Conservation (phyloP, 805 yeast genomes). For the Torulaspora gathmanii region DNA sequence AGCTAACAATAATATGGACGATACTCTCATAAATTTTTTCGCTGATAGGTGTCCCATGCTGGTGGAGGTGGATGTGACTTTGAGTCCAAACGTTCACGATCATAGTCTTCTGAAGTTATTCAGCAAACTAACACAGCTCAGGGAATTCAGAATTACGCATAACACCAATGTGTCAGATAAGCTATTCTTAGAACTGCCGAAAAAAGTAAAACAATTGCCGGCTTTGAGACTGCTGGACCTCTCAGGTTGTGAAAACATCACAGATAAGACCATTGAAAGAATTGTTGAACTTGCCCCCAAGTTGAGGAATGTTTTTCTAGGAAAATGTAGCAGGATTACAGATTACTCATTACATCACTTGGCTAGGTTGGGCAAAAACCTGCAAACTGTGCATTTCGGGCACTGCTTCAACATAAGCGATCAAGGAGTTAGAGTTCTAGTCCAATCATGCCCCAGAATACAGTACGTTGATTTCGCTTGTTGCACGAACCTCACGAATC, state of each 20-base stretch:
- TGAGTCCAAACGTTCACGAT: conserved; percentile 70
- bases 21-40: conserved; percentile 54
- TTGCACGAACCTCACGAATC: conserved; percentile 82
- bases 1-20: conserved; percentile 62
- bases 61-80: conserved; percentile 86
- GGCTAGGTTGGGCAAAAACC: conserved; percentile 66
- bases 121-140: conserved; percentile 57
- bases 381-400: conserved; percentile 89
- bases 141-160: conserved; percentile 80
- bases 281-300: conserved; percentile 77
- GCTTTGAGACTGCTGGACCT: conserved; percentile 77
- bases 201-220: conserved; percentile 41
- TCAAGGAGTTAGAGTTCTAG: conserved; percentile 70
- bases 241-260: conserved; percentile 74
- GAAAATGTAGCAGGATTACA: conserved; percentile 83
- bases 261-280: conserved; percentile 71
- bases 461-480: conserved; percentile 95
- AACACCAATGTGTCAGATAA: conserved; percentile 65
- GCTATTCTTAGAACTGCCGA: conserved; percentile 42
- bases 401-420: conserved; percentile 91
- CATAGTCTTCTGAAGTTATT: conserved; percentile 54
- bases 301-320: conserved; percentile 78
- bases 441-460: conserved; percentile 73
- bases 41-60: conserved; percentile 69
- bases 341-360: conserved; percentile 72